Evolutionary conservation across 2,329 filamentous ascomycete genomes (phyloP), one percentile per base, ranked within the genome.

Genomic region (Cercospora zeae-maydis): DNA sequence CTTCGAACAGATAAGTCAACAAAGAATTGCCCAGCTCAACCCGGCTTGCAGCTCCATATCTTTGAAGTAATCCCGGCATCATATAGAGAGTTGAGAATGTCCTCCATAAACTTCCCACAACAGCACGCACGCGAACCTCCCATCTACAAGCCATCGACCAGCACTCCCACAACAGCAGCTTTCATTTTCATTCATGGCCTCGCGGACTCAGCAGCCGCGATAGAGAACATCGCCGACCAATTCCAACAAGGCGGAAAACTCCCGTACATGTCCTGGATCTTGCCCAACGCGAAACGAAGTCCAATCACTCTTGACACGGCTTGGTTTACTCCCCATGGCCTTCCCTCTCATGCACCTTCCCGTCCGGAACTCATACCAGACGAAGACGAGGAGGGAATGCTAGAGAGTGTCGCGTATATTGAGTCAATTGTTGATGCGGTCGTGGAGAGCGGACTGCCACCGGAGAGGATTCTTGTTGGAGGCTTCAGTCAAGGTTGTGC

Each of bases 401-500:
- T 76, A 54, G 67, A 72, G 36, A 77, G 75, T 11, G 74, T 78
- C 30, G 69, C 71, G 6, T 79, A 81, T 58, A 64, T 82, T 9
- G 78, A 78, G 39, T 71, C 71, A 3, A 65, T 82, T 49, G 75
- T 82, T 53, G 78, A 80, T 49, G 72, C 77, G 19, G 71, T 79
- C 39, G 73, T 79, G 4, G 67, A 70, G 24, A 74, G 75, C 55
- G 79, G 79, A 7, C 73, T 80, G 4, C 76, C 78, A 1, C 70
- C 74, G 0, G 70, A 78, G 16, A 73, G 80, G 10, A 79, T 82
- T 33, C 73, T 82, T 2, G 70, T 82, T 1, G 80, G 78, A 3
- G 80, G 80, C 2, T 82, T 82, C 68, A 80, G 78, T 21, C 80
- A 82, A 65, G 80, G 80, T 16, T 78, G 79, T 69, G 80, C 78